A percentile compares a stretch with the other conserved stretches of the same genome.
These are phyloP conservation scores for Neurospora sp. DNA, from an alignment of 495 filamentous ascomycete genomes.

Conservation along the genomic window DNA sequence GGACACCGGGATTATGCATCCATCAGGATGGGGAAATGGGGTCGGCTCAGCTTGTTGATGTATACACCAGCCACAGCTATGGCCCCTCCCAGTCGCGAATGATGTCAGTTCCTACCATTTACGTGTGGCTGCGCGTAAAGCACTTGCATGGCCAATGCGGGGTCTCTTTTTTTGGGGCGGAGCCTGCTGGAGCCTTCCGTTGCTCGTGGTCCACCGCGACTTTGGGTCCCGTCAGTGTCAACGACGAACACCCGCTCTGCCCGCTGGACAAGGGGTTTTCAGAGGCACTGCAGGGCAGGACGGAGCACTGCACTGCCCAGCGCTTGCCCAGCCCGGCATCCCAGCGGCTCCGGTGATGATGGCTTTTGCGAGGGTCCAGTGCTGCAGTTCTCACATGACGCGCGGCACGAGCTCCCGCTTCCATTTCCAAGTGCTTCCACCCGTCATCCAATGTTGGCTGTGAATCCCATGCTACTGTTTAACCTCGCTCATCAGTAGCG, in stretches of 20 bases:
- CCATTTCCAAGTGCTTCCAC: neutral
- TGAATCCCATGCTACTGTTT: neutral
- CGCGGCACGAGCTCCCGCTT: neutral
- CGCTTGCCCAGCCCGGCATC: neutral
- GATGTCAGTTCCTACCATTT: neutral
- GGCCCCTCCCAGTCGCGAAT: neutral
- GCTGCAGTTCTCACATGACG: neutral
- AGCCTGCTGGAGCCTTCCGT: neutral
- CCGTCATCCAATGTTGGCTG: neutral
- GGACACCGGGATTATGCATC: neutral
- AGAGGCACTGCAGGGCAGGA: neutral
- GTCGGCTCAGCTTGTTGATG: neutral
- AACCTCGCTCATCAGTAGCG: neutral
- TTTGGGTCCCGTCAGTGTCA: neutral
- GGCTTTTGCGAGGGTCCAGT: neutral
- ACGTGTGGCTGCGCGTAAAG: neutral
- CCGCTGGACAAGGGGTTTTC: neutral
- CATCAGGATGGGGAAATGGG: neutral
- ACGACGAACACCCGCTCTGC: neutral
- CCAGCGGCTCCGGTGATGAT: neutral
- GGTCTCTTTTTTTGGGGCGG: neutral
- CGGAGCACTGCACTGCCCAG: neutral
- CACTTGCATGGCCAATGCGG: neutral
- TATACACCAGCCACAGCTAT: neutral
- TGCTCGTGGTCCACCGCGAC: neutral